These are phyloP conservation scores for Bocquillonia castaneifolia DNA, from an alignment of 441 rosid genomes.

Conservation along the genomic window DNA sequence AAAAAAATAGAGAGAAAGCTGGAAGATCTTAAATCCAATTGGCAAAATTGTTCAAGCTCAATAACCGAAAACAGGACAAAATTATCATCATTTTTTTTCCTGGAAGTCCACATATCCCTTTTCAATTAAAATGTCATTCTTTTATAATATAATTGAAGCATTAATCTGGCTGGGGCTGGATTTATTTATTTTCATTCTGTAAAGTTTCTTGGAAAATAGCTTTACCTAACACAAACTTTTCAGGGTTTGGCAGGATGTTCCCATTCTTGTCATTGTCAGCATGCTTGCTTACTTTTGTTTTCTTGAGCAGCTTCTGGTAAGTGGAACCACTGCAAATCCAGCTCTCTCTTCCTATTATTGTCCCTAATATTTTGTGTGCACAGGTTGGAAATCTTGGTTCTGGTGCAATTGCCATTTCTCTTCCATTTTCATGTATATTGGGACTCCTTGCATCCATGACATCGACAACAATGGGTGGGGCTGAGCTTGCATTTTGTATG, in stretches of 20 bases:
- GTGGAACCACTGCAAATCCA: constrained; percentile 16
- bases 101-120: too few relatives aligned
- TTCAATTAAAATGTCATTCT: too few relatives aligned
- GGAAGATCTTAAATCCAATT: neutral
- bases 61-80: neutral
- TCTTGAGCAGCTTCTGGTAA: constrained; percentile 77
- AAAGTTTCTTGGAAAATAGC: constrained; percentile 1
- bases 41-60: neutral
- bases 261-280: constrained; percentile 65
- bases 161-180: neutral
- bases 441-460: constrained; percentile 95
- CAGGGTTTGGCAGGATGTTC: constrained; percentile 87
- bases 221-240: constrained; percentile 12
- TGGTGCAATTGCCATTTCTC: constrained; percentile 87
- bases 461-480: constrained; percentile 83
- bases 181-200: neutral
- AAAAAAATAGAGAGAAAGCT: too few relatives aligned
- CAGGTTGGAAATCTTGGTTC: constrained; percentile 76
- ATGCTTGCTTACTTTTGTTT: constrained; percentile 77
- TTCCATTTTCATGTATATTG: constrained; percentile 86
- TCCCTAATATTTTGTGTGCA: constrained; percentile 10
- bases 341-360: constrained; percentile 18
- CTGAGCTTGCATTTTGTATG: constrained; percentile 2
- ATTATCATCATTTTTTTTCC: too few relatives aligned
- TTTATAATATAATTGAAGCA: neutral